phyloP scores from a whole-genome alignment of 2,329 filamentous ascomycete genomes.

The Fusarium sororula region DNA sequence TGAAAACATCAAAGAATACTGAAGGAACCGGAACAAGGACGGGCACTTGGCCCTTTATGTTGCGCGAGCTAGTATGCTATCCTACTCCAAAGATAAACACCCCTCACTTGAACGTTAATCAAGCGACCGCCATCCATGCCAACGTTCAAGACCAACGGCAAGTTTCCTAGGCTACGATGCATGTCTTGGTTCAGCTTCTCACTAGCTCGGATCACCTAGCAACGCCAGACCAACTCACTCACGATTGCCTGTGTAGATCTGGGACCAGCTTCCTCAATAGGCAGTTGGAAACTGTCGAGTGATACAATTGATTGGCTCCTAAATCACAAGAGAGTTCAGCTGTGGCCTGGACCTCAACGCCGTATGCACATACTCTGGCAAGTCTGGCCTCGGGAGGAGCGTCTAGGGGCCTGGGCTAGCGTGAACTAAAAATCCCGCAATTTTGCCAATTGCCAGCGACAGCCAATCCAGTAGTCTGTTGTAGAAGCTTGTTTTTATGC shows the following conservation, averaged over 20 bases:
- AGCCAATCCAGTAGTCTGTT: not conserved
- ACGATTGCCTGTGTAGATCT: not conserved
- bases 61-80: not conserved
- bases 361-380: not conserved
- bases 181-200: not conserved
- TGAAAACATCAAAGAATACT: not conserved
- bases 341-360: not conserved
- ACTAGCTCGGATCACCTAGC: not conserved
- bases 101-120: not conserved
- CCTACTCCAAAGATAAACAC: not conserved
- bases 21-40: too few relatives aligned
- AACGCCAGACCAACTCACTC: not conserved
- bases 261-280: conserved; percentile 2
- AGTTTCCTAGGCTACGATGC: not conserved
- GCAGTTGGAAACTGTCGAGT: not conserved
- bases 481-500: not conserved
- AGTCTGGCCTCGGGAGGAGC: not conserved
- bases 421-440: not conserved
- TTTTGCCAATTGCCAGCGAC: not conserved
- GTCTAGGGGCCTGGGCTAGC: not conserved
- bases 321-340: not conserved
- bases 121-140: not conserved
- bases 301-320: not conserved
- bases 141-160: not conserved
- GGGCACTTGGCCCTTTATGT: not conserved